Percentiles rank a stretch among this genome's conserved stretches.
phyloP scores from a whole-genome alignment of 2,329 filamentous ascomycete species.

The Aspergillus sp. region DNA sequence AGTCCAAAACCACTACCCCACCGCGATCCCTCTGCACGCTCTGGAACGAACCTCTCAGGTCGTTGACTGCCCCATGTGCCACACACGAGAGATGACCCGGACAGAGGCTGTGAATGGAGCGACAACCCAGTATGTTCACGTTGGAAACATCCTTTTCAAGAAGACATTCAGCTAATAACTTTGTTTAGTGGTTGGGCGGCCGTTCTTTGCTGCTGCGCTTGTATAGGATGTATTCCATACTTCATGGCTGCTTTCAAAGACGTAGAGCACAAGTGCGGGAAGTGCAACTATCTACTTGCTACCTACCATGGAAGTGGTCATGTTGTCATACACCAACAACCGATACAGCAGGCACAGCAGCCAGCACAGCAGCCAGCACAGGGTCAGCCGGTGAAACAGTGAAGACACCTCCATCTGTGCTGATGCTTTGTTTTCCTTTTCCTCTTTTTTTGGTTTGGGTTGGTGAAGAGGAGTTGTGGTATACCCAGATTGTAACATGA shows the following conservation, averaged over 20 bases:
- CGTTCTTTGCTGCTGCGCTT: slow-evolving; percentile 43
- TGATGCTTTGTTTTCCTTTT: too few species aligned
- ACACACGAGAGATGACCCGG: slow-evolving; percentile 36
- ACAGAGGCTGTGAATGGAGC: slow-evolving; percentile 21
- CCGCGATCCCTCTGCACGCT: slow-evolving; percentile 24
- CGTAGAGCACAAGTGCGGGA: slow-evolving; percentile 49
- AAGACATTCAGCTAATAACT: background rate
- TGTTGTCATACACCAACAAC: slow-evolving; percentile 41
- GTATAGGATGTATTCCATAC: slow-evolving; percentile 52
- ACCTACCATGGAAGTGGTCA: slow-evolving; percentile 51
- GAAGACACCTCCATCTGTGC: too few species aligned
- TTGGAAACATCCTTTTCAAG: background rate
- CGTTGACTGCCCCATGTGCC: slow-evolving; percentile 50
- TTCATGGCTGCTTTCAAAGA: slow-evolving; percentile 50
- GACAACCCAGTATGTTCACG: slow-evolving; percentile 30
- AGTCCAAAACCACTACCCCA: slow-evolving; percentile 25
- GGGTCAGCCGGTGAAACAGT: too few species aligned
- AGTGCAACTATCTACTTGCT: slow-evolving; percentile 47
- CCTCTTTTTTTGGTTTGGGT: too few species aligned
- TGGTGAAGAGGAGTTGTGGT: too few species aligned
- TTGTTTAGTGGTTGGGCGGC: slow-evolving; percentile 44
- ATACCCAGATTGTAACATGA: too few species aligned
- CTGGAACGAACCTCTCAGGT: slow-evolving; percentile 38
- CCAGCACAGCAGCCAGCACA: background rate
- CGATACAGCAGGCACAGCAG: background rate